Evolutionary conservation across 495 filamentous ascomycete species (phyloP), one percentile per base, ranked within the genome.

Genomic region (Neurospora sp.): DNA sequence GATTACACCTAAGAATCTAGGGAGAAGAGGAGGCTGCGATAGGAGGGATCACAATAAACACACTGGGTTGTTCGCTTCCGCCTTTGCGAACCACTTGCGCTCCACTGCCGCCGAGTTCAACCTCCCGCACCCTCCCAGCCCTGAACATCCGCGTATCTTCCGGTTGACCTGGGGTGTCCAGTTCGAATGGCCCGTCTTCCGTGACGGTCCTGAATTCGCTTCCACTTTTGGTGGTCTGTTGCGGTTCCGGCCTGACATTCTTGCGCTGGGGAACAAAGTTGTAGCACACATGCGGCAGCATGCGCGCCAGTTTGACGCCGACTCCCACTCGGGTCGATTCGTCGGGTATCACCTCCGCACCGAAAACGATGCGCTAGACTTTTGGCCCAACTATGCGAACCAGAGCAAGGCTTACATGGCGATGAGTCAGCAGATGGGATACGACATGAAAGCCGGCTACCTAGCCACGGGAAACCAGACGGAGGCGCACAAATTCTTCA

Each of bases 151-250:
- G 10, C 79, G 81, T 13, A 72, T 81, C 17, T 74, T 83, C 15
- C 79, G 82, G 3, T 78, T 86, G 39, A 80, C 75, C 69, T 86
- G 85, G 84, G 84, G 84, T 7, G 83, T 82, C 39, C 79, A 84
- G 28, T 85, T 78, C 75, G 84, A 89, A 72, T 84, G 81, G 80
- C 83, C 81, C 6, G 76, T 82, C 5, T 79, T 76, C 54, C 80
- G 80, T n/a, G 83, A 85, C 69, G 83, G 83, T 5, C 80, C 82
- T 5, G 83, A 85, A 74, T 80, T 85, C 38, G 81, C 76, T 9
- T 77, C 81, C 15, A 81, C 77, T 9, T 84, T 81, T 48, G 83
- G 83, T n/a, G 83, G 83, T 9, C 74, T 85, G 31, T 74, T 85
- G 17, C 73, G 71, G 69, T 77, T 85, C 48, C 77, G 82, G 1